Conservation (phyloP, 371 early-diverging fungal species). For the Apophysomyces variabilis region DNA sequence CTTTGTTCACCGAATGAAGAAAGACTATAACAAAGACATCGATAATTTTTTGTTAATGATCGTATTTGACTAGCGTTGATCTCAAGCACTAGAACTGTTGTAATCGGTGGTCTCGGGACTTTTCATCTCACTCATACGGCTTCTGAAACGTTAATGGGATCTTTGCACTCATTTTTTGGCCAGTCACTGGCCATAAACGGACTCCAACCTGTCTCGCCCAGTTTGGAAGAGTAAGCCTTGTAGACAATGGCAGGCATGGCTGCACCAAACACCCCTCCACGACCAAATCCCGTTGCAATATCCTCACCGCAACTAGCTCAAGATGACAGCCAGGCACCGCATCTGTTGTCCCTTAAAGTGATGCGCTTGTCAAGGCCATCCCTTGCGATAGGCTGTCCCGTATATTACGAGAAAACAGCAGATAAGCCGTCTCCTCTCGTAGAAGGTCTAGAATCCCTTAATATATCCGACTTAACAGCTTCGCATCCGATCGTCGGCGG, state of each 20-base stretch:
- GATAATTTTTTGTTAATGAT: too few species aligned
- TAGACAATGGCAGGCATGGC: slow-evolving; percentile 2
- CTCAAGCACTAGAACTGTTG: too few species aligned
- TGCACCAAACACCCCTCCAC: slow-evolving; percentile 21
- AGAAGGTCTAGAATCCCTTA: slow-evolving; percentile 49
- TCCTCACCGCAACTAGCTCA: slow-evolving; percentile 10
- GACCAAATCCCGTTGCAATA: slow-evolving; percentile 13
- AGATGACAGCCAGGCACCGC: slow-evolving; percentile 55
- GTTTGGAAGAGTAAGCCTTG: too few species aligned
- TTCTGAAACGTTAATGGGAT: too few species aligned
- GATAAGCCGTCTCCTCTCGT: slow-evolving; percentile 29
- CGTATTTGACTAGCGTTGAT: too few species aligned
- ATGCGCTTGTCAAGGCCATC: slow-evolving; percentile 90
- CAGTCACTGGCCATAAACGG: too few species aligned
- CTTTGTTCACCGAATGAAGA: too few species aligned
- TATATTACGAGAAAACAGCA: slow-evolving; percentile 45
- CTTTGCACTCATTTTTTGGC: too few species aligned
- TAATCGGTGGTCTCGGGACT: too few species aligned
- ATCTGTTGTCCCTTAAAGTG: slow-evolving; percentile 85
- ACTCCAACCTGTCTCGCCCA: too few species aligned
- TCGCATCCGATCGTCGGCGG: slow-evolving; percentile 35
- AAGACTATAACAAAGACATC: too few species aligned
- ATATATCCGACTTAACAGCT: slow-evolving; percentile 41
- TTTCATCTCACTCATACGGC: too few species aligned
- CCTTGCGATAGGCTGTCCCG: slow-evolving; percentile 60